Evolutionary conservation across 371 early-diverging fungal species (phyloP).

Genomic region (Mucor plumbeus): DNA sequence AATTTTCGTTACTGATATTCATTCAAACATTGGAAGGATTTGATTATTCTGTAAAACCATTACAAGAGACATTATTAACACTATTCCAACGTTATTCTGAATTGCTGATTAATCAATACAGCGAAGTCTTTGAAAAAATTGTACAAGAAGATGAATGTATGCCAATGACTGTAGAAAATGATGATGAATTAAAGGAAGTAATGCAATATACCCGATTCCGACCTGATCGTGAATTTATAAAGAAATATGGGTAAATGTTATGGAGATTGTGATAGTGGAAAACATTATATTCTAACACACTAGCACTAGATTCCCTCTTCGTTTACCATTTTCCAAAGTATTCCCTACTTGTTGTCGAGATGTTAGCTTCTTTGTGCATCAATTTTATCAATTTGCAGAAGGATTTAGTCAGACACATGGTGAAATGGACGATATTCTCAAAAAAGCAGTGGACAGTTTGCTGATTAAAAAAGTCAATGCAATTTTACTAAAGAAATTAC

Average conservation of each 20-base stretch:
- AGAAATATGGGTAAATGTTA: slow-evolving; percentile 43
- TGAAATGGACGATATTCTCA: slow-evolving; percentile 88
- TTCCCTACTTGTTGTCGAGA: slow-evolving; percentile 76
- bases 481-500: slow-evolving; percentile 69
- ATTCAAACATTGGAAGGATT: slow-evolving; percentile 87
- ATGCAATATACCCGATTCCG: slow-evolving; percentile 60
- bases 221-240: slow-evolving; percentile 51
- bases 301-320: slow-evolving; percentile 71
- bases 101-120: slow-evolving; percentile 73
- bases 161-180: slow-evolving; percentile 77
- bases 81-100: slow-evolving; percentile 86
- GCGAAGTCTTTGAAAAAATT: slow-evolving; percentile 75
- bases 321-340: slow-evolving; percentile 84
- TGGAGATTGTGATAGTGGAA: too few relatives aligned
- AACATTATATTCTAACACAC: neutral
- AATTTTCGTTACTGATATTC: slow-evolving; percentile 76
- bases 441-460: slow-evolving; percentile 81
- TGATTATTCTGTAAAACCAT: slow-evolving; percentile 55
- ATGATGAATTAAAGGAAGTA: slow-evolving; percentile 64
- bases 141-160: slow-evolving; percentile 85
- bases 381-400: slow-evolving; percentile 87
- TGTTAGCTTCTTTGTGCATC: slow-evolving; percentile 74
- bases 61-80: slow-evolving; percentile 65
- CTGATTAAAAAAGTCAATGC: slow-evolving; percentile 77
- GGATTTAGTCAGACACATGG: slow-evolving; percentile 84